phyloP scores from a whole-genome alignment of 495 filamentous ascomycete species.

The Penicillium canariense region DNA sequence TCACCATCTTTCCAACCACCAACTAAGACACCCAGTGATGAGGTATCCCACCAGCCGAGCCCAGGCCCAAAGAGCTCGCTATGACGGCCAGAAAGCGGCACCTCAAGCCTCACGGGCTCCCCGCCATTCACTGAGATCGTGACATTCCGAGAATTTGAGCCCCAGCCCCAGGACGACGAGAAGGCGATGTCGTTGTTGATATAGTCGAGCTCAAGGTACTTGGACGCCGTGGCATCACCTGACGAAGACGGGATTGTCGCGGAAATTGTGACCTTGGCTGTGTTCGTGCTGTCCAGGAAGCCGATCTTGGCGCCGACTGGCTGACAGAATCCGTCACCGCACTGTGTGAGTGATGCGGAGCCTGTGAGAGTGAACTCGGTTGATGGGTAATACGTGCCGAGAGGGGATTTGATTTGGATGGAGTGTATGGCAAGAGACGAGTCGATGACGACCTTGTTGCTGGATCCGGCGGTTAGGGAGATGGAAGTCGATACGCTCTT shows the following conservation, averaged over 20 bases:
- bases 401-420: conserved; percentile 28
- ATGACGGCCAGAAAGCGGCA: conserved; percentile 46
- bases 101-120: conserved; percentile 41
- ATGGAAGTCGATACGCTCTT: conserved; percentile 16
- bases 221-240: conserved; percentile 14
- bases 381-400: conserved; percentile 37
- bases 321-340: conserved; percentile 29
- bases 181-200: conserved; percentile 54
- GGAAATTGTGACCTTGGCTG: conserved; percentile 24
- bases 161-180: conserved; percentile 38
- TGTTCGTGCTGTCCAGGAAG: conserved; percentile 23
- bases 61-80: conserved; percentile 45
- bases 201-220: conserved; percentile 46
- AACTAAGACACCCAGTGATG: conserved; percentile 40
- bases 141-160: conserved; percentile 46
- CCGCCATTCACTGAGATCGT: conserved; percentile 44
- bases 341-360: conserved; percentile 28
- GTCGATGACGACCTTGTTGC: conserved; percentile 33
- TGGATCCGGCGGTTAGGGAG: conserved; percentile 27
- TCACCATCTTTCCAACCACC: conserved; percentile 43
- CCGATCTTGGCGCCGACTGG: conserved; percentile 45
- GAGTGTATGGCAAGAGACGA: conserved; percentile 17
- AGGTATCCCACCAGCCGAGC: conserved; percentile 48
- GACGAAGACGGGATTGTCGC: conserved; percentile 16
- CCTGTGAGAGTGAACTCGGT: conserved; percentile 36